phyloP scores from a whole-genome alignment of 495 filamentous ascomycete species.

The Saxophila tyrrhenica region DNA sequence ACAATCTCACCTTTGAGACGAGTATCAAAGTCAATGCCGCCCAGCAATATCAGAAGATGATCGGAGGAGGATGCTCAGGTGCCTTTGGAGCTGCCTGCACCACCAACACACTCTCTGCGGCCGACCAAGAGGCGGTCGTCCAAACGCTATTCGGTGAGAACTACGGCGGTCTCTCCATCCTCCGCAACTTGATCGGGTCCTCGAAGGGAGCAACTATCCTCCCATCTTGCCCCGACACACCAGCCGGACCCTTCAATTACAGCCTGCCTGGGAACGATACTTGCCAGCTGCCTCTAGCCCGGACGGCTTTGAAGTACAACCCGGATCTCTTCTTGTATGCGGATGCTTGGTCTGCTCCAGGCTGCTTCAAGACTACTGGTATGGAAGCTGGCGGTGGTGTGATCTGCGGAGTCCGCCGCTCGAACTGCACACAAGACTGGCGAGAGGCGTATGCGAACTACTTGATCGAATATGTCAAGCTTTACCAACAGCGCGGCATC shows the following conservation, averaged over 20 bases:
- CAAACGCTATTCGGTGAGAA: slow-evolving; percentile 19
- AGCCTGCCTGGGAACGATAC: slow-evolving; percentile 12
- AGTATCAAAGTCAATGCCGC: slow-evolving; percentile 9
- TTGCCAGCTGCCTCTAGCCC: slow-evolving; percentile 15
- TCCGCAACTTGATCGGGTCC: slow-evolving; percentile 19
- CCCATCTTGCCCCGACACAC: slow-evolving; percentile 8
- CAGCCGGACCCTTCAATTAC: slow-evolving; percentile 11
- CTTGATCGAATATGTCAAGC: slow-evolving; percentile 14
- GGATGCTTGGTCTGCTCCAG: slow-evolving; percentile 19
- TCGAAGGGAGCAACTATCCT: slow-evolving; percentile 13
- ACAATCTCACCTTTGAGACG: slow-evolving; percentile 5
- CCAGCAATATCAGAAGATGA: slow-evolving; percentile 14
- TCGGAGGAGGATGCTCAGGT: slow-evolving; percentile 17
- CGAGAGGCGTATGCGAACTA: slow-evolving; percentile 16
- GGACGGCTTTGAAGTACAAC: slow-evolving; percentile 13
- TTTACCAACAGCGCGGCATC: slow-evolving; percentile 12
- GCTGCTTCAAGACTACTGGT: slow-evolving; percentile 18
- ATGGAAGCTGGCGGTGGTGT: slow-evolving; percentile 8
- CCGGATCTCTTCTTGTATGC: slow-evolving; percentile 18
- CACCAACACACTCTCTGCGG: slow-evolving; percentile 10
- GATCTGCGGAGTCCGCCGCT: slow-evolving; percentile 15
- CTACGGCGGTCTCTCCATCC: slow-evolving; percentile 14
- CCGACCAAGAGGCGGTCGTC: slow-evolving; percentile 11
- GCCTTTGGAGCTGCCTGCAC: slow-evolving; percentile 17
- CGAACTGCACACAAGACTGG: slow-evolving; percentile 17